A percentile compares a stretch with the other conserved stretches of the same genome.
These are phyloP conservation scores for Tolypocladium ovalisporum DNA, from an alignment of 2,329 filamentous ascomycete genomes.

Conservation along the genomic window DNA sequence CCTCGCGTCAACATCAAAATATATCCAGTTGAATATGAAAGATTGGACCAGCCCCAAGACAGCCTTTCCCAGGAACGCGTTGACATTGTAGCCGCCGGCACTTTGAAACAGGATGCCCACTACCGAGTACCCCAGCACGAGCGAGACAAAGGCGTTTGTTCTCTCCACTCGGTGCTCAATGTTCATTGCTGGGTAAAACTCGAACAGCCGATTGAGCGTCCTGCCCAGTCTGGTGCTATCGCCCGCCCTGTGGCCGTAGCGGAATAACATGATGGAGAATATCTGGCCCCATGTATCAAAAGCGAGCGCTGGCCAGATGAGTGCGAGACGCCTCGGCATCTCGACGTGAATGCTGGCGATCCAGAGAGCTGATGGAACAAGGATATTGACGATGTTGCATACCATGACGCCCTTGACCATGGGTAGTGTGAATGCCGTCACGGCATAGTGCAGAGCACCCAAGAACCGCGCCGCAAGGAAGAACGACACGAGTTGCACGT, in stretches of 20 bases:
- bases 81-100: slow-evolving; percentile 28
- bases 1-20: slow-evolving; percentile 50
- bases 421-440: slow-evolving; percentile 36
- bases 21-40: slow-evolving; percentile 51
- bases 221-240: slow-evolving; percentile 10
- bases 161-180: slow-evolving; percentile 57
- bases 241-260: slow-evolving; percentile 12
- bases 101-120: slow-evolving; percentile 51
- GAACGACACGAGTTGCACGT: slow-evolving; percentile 47
- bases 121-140: slow-evolving; percentile 55
- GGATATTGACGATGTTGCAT: slow-evolving; percentile 27
- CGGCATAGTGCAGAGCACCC: slow-evolving; percentile 34
- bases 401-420: slow-evolving; percentile 49
- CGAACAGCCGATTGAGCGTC: slow-evolving; percentile 30
- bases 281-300: slow-evolving; percentile 40
- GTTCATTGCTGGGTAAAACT: slow-evolving; percentile 51
- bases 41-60: slow-evolving; percentile 46
- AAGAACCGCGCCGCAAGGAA: slow-evolving; percentile 48
- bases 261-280: slow-evolving; percentile 29
- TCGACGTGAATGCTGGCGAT: slow-evolving; percentile 47
- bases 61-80: slow-evolving; percentile 52
- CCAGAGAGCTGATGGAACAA: slow-evolving; percentile 44
- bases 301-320: slow-evolving; percentile 45
- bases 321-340: slow-evolving; percentile 40
- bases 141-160: slow-evolving; percentile 51